phyloP scores from a whole-genome alignment of 2,329 filamentous ascomycete species.

The Nothophoma quercina region DNA sequence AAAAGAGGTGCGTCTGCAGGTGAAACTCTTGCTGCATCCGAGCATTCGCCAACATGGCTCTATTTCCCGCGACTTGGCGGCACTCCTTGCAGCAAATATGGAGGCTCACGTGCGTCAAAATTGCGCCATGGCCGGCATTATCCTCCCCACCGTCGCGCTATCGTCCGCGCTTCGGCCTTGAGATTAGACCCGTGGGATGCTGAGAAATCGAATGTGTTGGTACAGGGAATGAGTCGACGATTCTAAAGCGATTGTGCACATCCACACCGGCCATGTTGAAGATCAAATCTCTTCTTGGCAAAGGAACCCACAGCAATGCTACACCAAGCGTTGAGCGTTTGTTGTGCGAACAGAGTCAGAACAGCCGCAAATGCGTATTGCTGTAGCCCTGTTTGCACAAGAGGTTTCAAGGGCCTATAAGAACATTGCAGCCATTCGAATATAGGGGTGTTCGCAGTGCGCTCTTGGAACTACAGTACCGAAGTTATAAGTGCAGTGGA shows the following conservation, averaged over 20 bases:
- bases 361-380: not conserved
- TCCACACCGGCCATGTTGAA: no score
- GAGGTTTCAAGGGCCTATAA: slow-evolving; percentile 1
- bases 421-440: not conserved
- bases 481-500: no score
- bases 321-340: not conserved
- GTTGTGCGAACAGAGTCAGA: not conserved
- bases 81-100: slow-evolving; percentile 1
- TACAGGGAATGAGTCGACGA: slow-evolving; percentile 4
- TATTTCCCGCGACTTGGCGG: slow-evolving; percentile 15
- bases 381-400: not conserved
- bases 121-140: slow-evolving; percentile 20
- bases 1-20: slow-evolving; percentile 32
- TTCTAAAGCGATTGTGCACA: not conserved
- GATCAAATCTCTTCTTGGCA: no score
- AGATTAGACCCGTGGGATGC: slow-evolving; percentile 24
- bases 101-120: slow-evolving; percentile 25
- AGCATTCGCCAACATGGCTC: slow-evolving; percentile 17
- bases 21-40: slow-evolving; percentile 26
- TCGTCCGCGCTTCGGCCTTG: slow-evolving; percentile 18
- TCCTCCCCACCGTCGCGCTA: slow-evolving; percentile 19
- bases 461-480: no score
- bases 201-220: slow-evolving; percentile 23
- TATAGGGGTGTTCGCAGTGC: no score
- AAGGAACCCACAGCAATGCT: not conserved